phyloP scores from a whole-genome alignment of 2,329 filamentous ascomycete species.

The Cercospora sp. region DNA sequence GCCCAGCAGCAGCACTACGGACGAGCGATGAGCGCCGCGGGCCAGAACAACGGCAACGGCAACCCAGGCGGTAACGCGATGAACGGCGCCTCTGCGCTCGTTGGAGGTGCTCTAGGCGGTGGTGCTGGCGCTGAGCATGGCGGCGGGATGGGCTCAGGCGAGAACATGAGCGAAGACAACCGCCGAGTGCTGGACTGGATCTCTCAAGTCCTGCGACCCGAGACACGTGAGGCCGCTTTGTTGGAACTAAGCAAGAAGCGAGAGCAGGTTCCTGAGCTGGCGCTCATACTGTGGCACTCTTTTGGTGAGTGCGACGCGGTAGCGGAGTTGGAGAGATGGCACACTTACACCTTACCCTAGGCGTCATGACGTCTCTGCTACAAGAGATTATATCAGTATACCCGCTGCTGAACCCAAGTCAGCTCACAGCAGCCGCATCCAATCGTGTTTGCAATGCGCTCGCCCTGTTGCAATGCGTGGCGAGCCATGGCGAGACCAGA shows the following conservation, averaged over 20 bases:
- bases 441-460: slow-evolving; percentile 98
- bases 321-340: slow-evolving; percentile 5
- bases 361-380: slow-evolving; percentile 95
- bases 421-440: slow-evolving; percentile 93
- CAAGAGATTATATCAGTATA: slow-evolving; percentile 99
- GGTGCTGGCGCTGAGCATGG: slow-evolving; percentile 26
- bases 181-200: slow-evolving; percentile 90
- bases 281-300: slow-evolving; percentile 96
- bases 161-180: slow-evolving; percentile 70
- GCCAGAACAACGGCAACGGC: slow-evolving; percentile 35
- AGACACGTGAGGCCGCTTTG: slow-evolving; percentile 83
- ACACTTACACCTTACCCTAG: slow-evolving; percentile 49
- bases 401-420: slow-evolving; percentile 91
- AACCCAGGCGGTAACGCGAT: slow-evolving; percentile 16
- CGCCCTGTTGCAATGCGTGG: slow-evolving; percentile 92
- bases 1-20: slow-evolving; percentile 40
- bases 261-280: slow-evolving; percentile 94
- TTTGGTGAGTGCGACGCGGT: slow-evolving; percentile 67
- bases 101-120: slow-evolving; percentile 21
- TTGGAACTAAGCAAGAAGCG: slow-evolving; percentile 98
- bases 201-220: slow-evolving; percentile 83
- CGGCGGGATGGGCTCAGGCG: slow-evolving; percentile 36
- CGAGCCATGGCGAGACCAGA: slow-evolving; percentile 93
- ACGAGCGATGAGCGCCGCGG: slow-evolving; percentile 40
- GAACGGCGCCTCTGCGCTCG: slow-evolving; percentile 24